Evolutionary conservation across 2,329 filamentous ascomycete species (phyloP), one percentile per base, ranked within the genome.

Genomic region (Thyridium curvatum): DNA sequence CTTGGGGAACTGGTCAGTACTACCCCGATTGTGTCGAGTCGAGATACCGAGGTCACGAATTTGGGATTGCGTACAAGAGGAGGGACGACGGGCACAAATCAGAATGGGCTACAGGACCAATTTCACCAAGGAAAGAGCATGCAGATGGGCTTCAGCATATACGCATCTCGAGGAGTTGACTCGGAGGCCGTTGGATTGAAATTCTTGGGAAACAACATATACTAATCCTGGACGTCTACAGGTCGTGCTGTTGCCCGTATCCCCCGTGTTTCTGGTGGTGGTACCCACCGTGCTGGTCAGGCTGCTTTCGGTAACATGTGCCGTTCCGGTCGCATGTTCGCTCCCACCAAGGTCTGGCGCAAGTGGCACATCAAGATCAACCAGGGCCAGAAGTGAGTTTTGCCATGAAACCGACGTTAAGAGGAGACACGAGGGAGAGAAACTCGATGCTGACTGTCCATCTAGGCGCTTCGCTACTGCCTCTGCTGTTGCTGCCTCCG

Each of bases 291-390:
- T 81, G 93, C 93, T 66, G 93, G 93, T 79, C 93, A 98, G 80
- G 93, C 93, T 71, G 93, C 93, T 59, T 98, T 97, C 73, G 93
- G 93, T 88, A 98, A 98, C 86, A 89, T 91, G 89, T 98, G 93
- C 79, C 90, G 93, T 71, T 95, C 91, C 67, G 93, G 94, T 79
- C 93, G 93, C 77, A 98, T 98, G 93, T 98, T 98, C 77, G 93
- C 93, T 58, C 93, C 93, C 56, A 98, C 93, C 74, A 98, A 98
- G 85, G 86, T 95, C 77, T 98, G 93, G 94, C 82, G 93, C 71
- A 96, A 95, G 80, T 98, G 93, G 94, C 93, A 98, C 81, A 81
- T 96, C 79, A 97, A 97, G 89, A 82, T 98, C 82, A 95, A 94
- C 82, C 82, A 94, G 72, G 86, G 86, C 71, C 93, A 98, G 82